Conservation (phyloP, 768 basidiomycete genomes). For the Gymnopilus dilepis region DNA sequence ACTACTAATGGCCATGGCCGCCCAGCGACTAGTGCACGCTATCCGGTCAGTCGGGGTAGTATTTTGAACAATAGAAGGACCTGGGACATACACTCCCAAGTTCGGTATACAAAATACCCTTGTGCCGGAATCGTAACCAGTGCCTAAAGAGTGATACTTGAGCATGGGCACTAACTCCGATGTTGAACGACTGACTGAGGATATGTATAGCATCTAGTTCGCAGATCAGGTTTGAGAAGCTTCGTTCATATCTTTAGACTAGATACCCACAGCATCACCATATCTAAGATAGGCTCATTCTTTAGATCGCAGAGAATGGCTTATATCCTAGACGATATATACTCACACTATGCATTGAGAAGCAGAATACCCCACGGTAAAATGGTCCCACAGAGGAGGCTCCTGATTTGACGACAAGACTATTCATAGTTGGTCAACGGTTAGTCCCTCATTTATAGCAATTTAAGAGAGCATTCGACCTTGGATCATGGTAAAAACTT, state of each 20-base stretch:
- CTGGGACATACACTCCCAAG: slow-evolving; percentile 1
- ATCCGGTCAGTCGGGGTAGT: neutral
- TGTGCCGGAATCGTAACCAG: slow-evolving; percentile 5
- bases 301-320: neutral
- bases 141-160: neutral
- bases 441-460: neutral
- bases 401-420: neutral
- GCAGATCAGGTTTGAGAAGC: neutral
- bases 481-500: slow-evolving; percentile 1
- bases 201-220: slow-evolving; percentile 3
- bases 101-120: slow-evolving; percentile 6
- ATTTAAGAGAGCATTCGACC: neutral
- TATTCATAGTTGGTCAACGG: no score
- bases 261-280: neutral
- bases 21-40: neutral
- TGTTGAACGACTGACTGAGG: neutral
- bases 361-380: neutral
- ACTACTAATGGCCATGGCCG: neutral
- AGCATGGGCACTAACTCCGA: neutral
- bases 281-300: neutral
- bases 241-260: neutral
- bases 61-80: neutral
- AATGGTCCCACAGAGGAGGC: slow-evolving; percentile 5
- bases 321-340: neutral
- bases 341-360: neutral